Evolutionary conservation across 2,329 filamentous ascomycete species (phyloP), one percentile per base, ranked within the genome.

Genomic region (Sclerotinia subarctica): DNA sequence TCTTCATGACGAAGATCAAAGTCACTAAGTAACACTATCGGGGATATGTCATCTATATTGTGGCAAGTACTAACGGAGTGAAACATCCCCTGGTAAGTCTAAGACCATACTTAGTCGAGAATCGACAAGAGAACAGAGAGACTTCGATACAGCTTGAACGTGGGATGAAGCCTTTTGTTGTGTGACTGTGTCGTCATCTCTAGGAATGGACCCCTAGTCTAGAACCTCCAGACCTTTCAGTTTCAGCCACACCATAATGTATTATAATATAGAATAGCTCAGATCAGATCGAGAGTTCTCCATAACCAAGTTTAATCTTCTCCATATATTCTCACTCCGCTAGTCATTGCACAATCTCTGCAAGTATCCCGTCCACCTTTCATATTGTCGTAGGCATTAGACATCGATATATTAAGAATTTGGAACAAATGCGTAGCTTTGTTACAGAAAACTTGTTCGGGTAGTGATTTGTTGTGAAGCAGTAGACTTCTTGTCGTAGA

Each of bases 241-340:
- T 59, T 26, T 66, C 64, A 60, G 54, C 64, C 54, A 60, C 54
- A 32, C 10, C n/a, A 32, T 52, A 53, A 60, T 72, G 72, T 5
- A 70, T 58, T 6, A 66, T 58, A 62, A 70, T 71, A 46, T 73
- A 42, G 64, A 69, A 0, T 68, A 69, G 52, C 66, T 71, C 24
- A 72, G 64, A 69, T 71, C 70, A 24, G 70, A 26, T 26, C 17
- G n/a, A 44, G 58, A 49, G 10, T 47, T 46, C 11, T n/a, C 26
- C 26, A 26, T 35, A 3, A 62, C 67, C 44, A 76, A 71, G 70
- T 90, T 90, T 1, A 89, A 74, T 89, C 87, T 74, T 90, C 88
- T n/a, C 84, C 87, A 71, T 86, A 88, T 62, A 85, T 82, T 54
- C 81, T 80, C 0, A 79, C 78, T 1, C 85, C 86, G 0, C 83